Base-by-base conservation (phyloP, 148 eudicot species). In the Pouteria glomerata region DNA sequence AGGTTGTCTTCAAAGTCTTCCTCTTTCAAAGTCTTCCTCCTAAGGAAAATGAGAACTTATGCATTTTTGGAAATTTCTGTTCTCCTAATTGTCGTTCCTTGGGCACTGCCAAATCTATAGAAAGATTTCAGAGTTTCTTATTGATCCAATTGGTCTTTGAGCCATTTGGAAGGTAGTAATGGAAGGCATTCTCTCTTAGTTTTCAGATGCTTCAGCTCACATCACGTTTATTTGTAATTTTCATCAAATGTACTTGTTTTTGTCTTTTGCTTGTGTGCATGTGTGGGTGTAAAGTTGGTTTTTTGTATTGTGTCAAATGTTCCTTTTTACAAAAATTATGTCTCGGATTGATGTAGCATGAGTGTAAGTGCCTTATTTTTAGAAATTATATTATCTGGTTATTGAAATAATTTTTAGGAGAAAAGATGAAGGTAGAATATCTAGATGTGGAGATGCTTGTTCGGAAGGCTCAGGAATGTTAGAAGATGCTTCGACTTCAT, bases 401-500 rank as follows among this genome's bases (percentile, higher is more conserved):
- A 57, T 57, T 26, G 18, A 6, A 1, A 26, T 57, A 15, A 48
- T 0, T 48, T 48, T 48, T 15, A 83, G 86, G 74, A 68, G 64
- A 61, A 75, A 75, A 68, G 84, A 81, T 68, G 79, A 56, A 64
- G 65, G 31, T 24, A 60, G 45, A 67, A 70, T 70, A 75, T 47
- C 75, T 41, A 76, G 29, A 66, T 8, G 30, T 42, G 75, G 56
- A 64, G 27, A 74, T 74, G 56, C 52, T 50, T 62, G 58, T 69
- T 42, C 3, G 41, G 72, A 66, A 60, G 26, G 67, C 47, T 42
- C 48, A 30, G 66, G 64, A 60, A 57, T 65, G 51, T 73, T 57
- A 37, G 67, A 30, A 60, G 65, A 73, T 76, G 80, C 75, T 35
- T 59, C 80, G 65, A 83, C 69, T 79, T 66, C 77, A 51, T 75